Percentiles rank a stretch among this genome's conserved stretches.
These are phyloP conservation scores for Candida cerambycidarum DNA, from an alignment of 805 yeast species.

Conservation along the genomic window DNA sequence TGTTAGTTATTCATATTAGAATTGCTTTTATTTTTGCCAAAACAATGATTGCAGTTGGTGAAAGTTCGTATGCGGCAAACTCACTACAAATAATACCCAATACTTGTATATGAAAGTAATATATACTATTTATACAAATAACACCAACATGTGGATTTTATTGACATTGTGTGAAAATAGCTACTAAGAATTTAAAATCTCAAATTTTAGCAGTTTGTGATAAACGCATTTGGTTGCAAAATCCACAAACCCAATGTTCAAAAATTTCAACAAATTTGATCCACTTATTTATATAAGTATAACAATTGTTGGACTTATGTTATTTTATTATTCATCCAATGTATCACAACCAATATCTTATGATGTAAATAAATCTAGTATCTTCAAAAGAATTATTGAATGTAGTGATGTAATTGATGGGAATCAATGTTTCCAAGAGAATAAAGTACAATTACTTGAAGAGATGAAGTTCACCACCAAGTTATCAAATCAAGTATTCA, in stretches of 20 bases:
- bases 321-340: slow-evolving; percentile 2
- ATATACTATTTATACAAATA: slow-evolving; percentile 15
- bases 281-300: slow-evolving; percentile 4
- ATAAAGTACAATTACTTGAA: slow-evolving; percentile 11
- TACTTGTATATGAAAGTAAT: slow-evolving; percentile 47
- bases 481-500: slow-evolving; percentile 6
- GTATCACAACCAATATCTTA: neutral
- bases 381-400: slow-evolving; percentile 11
- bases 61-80: too few species aligned
- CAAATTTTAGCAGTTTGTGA: neutral
- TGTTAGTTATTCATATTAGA: slow-evolving; percentile 38
- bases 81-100: slow-evolving; percentile 45
- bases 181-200: too few species aligned
- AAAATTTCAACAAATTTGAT: neutral
- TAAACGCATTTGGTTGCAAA: neutral
- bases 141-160: too few species aligned
- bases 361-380: slow-evolving; percentile 5
- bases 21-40: slow-evolving; percentile 48
- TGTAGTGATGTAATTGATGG: slow-evolving; percentile 23
- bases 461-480: slow-evolving; percentile 7
- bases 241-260: slow-evolving; percentile 4
- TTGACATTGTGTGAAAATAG: too few species aligned
- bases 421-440: slow-evolving; percentile 17
- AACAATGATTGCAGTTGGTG: slow-evolving; percentile 53
- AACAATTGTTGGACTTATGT: neutral